These are phyloP conservation scores for Eucalyptus cladocalyx DNA, from an alignment of 345 rosid species.

Conservation along the genomic window DNA sequence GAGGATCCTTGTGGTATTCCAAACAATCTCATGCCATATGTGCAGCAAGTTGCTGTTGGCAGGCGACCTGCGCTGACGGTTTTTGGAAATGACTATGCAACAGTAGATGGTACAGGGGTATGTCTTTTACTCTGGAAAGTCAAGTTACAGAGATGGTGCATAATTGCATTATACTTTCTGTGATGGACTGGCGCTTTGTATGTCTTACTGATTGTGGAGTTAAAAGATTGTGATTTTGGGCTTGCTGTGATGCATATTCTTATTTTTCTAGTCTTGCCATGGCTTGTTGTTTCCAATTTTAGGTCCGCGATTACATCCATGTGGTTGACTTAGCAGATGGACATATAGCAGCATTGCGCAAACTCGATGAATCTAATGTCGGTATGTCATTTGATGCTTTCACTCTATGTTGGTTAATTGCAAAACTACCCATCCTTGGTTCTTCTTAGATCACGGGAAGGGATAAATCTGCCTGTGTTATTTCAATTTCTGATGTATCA, in stretches of 20 bases:
- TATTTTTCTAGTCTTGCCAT: not conserved
- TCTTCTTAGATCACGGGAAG: not conserved
- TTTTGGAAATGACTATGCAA: constrained; percentile 73
- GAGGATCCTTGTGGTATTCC: constrained; percentile 97
- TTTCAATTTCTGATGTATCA: not conserved
- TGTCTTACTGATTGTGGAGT: not conserved
- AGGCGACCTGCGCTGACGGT: constrained; percentile 71
- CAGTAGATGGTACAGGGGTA: constrained; percentile 98
- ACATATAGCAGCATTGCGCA: constrained; percentile 75
- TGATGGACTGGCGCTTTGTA: not conserved
- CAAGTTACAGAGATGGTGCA: not conserved
- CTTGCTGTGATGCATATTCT: not conserved
- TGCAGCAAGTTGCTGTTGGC: constrained; percentile 96
- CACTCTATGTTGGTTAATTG: not conserved
- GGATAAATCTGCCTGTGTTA: not conserved
- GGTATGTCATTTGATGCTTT: constrained; percentile 20
- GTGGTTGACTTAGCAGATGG: constrained; percentile 95
- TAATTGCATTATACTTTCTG: not conserved
- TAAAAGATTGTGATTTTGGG: not conserved
- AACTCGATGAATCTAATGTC: constrained; percentile 47
- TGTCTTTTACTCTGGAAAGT: not conserved
- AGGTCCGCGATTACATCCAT: constrained; percentile 98
- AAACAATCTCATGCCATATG: constrained; percentile 98
- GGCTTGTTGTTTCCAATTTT: not conserved
- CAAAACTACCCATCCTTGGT: not conserved